Percentiles rank a stretch among this genome's conserved stretches.
Evolutionary conservation across 345 rosid genomes (phyloP).

Genomic region (Ceriops tagal): DNA sequence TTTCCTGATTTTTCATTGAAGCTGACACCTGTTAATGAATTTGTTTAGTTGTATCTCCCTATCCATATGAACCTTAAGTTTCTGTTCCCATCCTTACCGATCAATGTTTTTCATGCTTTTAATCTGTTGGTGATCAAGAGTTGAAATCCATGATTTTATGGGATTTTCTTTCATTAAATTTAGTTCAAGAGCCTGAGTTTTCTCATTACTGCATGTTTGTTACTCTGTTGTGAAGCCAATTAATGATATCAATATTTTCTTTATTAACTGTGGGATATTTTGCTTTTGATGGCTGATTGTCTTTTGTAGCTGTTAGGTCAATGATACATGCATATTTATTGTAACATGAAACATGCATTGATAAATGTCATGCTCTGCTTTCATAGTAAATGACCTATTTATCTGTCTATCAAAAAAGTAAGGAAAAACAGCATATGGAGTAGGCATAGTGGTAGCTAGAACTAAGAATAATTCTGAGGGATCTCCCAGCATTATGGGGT

Average conservation of each 20-base stretch:
- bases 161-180: no score
- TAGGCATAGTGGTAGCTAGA: no score
- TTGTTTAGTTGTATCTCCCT: conserved; percentile 4
- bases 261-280: not conserved
- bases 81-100: not conserved
- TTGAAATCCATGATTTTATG: not conserved
- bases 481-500: no score
- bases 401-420: no score
- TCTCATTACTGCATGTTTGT: not conserved
- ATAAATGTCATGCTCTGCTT: no score
- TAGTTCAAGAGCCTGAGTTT: no score
- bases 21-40: conserved; percentile 1
- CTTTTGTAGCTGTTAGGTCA: not conserved
- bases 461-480: no score
- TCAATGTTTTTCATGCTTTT: not conserved
- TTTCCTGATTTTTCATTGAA: conserved; percentile 9
- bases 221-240: not conserved
- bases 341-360: no score
- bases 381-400: no score
- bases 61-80: conserved; percentile 2
- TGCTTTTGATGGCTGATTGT: not conserved
- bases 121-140: not conserved
- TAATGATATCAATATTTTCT: not conserved
- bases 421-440: no score
- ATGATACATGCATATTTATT: not conserved